Percentiles rank a stretch among this genome's conserved stretches.
These are phyloP conservation scores for Podospora sp. DNA, from an alignment of 495 filamentous ascomycete genomes.

Conservation along the genomic window DNA sequence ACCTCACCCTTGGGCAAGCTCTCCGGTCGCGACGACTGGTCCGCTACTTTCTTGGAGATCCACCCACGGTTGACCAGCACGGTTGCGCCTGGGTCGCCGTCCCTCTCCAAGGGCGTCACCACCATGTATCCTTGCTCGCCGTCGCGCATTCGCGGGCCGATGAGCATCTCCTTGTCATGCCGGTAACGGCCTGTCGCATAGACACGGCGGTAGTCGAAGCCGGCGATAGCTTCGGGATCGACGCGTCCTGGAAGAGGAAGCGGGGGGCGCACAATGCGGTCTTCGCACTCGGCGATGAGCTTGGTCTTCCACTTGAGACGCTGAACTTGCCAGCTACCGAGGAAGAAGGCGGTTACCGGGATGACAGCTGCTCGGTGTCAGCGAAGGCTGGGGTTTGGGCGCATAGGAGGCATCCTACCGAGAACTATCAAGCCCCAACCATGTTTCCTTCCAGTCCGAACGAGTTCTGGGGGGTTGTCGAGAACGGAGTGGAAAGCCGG, in stretches of 20 bases:
- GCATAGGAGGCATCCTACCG: slow-evolving; percentile 45
- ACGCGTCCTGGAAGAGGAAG: slow-evolving; percentile 82
- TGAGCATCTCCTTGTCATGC: slow-evolving; percentile 93
- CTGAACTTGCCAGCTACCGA: slow-evolving; percentile 96
- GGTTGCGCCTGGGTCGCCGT: slow-evolving; percentile 44
- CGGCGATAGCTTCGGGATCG: slow-evolving; percentile 74
- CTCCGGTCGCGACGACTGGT: slow-evolving; percentile 62
- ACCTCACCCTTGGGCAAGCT: slow-evolving; percentile 68
- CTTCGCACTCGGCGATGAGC: slow-evolving; percentile 84
- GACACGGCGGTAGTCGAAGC: slow-evolving; percentile 92
- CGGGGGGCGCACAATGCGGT: slow-evolving; percentile 82
- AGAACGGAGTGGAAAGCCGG: slow-evolving; percentile 77
- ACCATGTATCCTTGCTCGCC: slow-evolving; percentile 90
- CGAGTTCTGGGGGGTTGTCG: slow-evolving; percentile 78
- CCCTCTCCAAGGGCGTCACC: slow-evolving; percentile 83
- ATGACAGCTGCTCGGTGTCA: slow-evolving; percentile 66
- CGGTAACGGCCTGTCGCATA: slow-evolving; percentile 70
- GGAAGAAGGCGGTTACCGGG: slow-evolving; percentile 83
- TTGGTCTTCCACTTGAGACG: slow-evolving; percentile 92
- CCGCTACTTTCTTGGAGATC: slow-evolving; percentile 71
- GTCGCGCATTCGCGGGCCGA: slow-evolving; percentile 86
- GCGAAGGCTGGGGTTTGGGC: background rate
- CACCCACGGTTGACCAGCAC: slow-evolving; percentile 88
- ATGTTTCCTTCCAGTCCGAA: slow-evolving; percentile 71
- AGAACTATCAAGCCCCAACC: slow-evolving; percentile 81